Conservation (phyloP, 306 rosid genomes). For the Rosa rugosa region DNA sequence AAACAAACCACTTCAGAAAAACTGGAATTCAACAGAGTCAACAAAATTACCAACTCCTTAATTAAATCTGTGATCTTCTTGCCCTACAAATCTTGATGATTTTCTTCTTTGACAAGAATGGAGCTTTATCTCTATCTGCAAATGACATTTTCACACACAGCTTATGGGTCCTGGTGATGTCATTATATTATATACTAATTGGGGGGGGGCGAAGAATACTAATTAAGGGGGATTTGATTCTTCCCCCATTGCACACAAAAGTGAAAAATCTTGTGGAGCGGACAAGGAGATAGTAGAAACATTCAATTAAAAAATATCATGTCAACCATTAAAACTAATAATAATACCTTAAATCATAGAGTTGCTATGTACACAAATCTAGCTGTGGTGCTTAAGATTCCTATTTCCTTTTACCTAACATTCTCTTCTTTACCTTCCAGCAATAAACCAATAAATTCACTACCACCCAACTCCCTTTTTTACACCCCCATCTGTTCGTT, state of each 20-base stretch:
- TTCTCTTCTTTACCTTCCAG: constrained; percentile 19
- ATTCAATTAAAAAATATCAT: constrained; percentile 3
- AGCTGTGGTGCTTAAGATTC: constrained; percentile 25
- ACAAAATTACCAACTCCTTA: constrained; percentile 5
- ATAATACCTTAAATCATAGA: constrained; percentile 18
- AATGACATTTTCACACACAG: neutral
- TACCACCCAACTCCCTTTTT: constrained; percentile 19
- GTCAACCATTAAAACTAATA: constrained; percentile 42
- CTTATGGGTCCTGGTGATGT: neutral
- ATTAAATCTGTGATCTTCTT: neutral
- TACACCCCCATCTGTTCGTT: constrained; percentile 21
- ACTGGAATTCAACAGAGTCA: neutral
- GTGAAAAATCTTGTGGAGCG: neutral
- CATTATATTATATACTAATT: neutral
- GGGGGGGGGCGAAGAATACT: neutral
- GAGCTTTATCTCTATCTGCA: neutral
- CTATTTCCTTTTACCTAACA: constrained; percentile 30
- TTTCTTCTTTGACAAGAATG: constrained; percentile 2
- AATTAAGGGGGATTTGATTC: constrained; percentile 8
- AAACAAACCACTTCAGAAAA: neutral
- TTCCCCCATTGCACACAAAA: neutral
- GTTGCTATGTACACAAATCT: constrained; percentile 50
- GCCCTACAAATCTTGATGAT: constrained; percentile 5
- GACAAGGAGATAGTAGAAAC: neutral
- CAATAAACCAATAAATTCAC: constrained; percentile 29